phyloP scores from a whole-genome alignment of 352 stramenopile genomes.

The Thraustotheca clavata region DNA sequence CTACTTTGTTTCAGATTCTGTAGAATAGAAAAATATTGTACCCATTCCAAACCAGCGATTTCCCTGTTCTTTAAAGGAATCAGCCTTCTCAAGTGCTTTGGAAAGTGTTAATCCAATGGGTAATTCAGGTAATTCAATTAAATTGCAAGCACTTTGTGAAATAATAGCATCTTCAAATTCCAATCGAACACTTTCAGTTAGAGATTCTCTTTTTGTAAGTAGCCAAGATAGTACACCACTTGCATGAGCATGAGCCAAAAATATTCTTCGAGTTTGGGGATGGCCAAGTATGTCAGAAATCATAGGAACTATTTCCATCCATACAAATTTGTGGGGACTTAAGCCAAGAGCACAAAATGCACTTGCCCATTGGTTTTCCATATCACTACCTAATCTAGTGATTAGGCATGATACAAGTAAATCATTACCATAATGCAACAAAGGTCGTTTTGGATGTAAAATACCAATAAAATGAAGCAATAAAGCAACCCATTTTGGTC shows the following conservation, averaged over 20 bases:
- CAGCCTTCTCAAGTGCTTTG: background rate
- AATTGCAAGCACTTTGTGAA: too few relatives aligned
- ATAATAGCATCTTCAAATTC: background rate
- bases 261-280: background rate
- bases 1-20: background rate
- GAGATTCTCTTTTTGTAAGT: background rate
- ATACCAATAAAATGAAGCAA: background rate
- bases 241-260: background rate
- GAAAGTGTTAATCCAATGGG: background rate
- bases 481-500: background rate
- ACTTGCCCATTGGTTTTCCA: background rate
- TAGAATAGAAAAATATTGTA: background rate
- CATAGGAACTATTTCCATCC: slow-evolving; percentile 2
- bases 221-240: background rate
- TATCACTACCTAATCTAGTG: background rate
- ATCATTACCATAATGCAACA: background rate
- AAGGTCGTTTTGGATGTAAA: background rate
- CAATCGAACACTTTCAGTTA: background rate
- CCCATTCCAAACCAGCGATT: slow-evolving; percentile 8
- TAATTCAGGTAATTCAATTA: background rate
- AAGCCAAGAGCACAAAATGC: background rate
- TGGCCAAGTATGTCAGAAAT: background rate
- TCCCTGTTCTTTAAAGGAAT: background rate
- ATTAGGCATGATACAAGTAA: background rate
- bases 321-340: slow-evolving; percentile 8